Percentiles rank a stretch among this genome's conserved stretches.
phyloP scores from a whole-genome alignment of 768 basidiomycete genomes.

The Boletus reticuloceps region DNA sequence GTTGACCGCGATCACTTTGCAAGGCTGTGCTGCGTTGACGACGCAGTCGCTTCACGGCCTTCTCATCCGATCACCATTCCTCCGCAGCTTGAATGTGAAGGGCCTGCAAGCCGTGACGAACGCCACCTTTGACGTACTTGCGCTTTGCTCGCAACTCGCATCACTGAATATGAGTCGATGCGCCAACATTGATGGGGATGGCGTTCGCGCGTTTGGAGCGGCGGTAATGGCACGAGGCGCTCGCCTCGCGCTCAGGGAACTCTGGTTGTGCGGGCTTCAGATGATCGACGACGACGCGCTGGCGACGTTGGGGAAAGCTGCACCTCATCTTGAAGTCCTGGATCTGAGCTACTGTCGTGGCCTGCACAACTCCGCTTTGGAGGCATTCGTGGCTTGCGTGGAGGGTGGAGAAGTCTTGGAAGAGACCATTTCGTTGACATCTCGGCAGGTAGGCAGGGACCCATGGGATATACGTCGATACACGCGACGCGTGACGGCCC shows the following conservation, averaged over 20 bases:
- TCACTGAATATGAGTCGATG: conserved; percentile 74
- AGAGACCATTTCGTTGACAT: conserved; percentile 50
- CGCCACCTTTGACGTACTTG: conserved; percentile 68
- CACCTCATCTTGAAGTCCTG: conserved; percentile 72
- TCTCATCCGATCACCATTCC: conserved; percentile 58
- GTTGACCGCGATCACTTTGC: conserved; percentile 66
- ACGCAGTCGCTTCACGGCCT: conserved; percentile 68
- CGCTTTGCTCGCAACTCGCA: conserved; percentile 52
- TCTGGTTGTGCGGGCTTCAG: conserved; percentile 68
- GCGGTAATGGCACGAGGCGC: conserved; percentile 46
- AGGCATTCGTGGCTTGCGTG: conserved; percentile 63
- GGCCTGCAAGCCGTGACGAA: conserved; percentile 71
- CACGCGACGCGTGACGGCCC: conserved; percentile 59
- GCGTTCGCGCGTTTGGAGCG: conserved; percentile 49
- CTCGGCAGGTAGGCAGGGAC: conserved; percentile 66
- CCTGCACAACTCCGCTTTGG: conserved; percentile 72
- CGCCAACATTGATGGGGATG: conserved; percentile 60
- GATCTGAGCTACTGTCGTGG: conserved; percentile 74
- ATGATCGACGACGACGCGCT: conserved; percentile 59
- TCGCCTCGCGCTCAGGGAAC: conserved; percentile 53
- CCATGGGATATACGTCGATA: conserved; percentile 46
- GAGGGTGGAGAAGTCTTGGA: conserved; percentile 23
- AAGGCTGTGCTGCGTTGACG: conserved; percentile 67
- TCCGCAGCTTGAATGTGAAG: conserved; percentile 60
- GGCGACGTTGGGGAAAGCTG: conserved; percentile 61